These are phyloP conservation scores for Amanita molliuscula DNA, from an alignment of 768 basidiomycete species.

Conservation along the genomic window DNA sequence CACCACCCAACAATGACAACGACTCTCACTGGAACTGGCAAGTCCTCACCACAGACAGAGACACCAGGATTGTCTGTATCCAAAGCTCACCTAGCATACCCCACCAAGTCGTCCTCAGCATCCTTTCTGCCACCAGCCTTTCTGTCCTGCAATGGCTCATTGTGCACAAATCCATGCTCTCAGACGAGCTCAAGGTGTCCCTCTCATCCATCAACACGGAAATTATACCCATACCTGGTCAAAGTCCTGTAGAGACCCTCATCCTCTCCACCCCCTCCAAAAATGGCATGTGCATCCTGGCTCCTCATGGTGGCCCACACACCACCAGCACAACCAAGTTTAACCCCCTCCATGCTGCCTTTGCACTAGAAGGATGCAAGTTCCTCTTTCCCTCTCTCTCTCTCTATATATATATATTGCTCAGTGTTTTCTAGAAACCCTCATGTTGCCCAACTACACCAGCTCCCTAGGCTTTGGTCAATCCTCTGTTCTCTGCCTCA, in stretches of 20 bases:
- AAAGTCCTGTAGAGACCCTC: background rate
- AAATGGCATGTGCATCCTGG: slow-evolving; percentile 31
- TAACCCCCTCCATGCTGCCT: slow-evolving; percentile 27
- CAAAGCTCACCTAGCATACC: slow-evolving; percentile 39
- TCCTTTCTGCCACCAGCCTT: background rate
- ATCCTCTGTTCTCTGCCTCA: slow-evolving; percentile 37
- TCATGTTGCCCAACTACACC: slow-evolving; percentile 57
- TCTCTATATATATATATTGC: too few relatives aligned
- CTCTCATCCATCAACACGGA: slow-evolving; percentile 23
- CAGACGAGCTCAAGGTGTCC: slow-evolving; percentile 27
- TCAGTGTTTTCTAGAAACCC: slow-evolving; percentile 34
- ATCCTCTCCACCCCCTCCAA: background rate
- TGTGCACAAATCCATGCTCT: background rate
- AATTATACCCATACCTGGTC: background rate
- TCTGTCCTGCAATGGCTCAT: background rate
- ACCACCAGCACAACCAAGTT: slow-evolving; percentile 36
- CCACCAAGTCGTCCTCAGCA: slow-evolving; percentile 39
- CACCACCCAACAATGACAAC: background rate
- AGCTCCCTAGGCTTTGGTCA: slow-evolving; percentile 63
- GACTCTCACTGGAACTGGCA: slow-evolving; percentile 26
- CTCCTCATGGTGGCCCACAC: slow-evolving; percentile 61
- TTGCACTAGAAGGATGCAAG: slow-evolving; percentile 56
- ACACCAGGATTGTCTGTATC: slow-evolving; percentile 30
- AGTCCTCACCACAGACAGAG: slow-evolving; percentile 39
- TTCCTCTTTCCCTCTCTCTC: background rate